A percentile compares a stretch with the other conserved stretches of the same genome.
Conservation (phyloP, 2,329 filamentous ascomycete genomes). For the Aureobasidium sp. region DNA sequence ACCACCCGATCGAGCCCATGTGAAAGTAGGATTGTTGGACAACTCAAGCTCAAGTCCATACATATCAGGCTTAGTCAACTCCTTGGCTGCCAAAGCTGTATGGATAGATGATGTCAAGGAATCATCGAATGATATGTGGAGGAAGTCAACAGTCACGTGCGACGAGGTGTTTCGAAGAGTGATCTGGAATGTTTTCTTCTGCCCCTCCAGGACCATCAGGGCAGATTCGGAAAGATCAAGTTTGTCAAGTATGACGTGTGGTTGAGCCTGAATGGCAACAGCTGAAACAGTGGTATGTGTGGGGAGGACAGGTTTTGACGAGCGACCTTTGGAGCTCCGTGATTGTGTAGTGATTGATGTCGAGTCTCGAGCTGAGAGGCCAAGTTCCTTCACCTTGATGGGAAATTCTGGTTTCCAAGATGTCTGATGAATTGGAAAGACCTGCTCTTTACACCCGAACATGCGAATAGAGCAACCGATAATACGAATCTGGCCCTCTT, state of each 20-base stretch:
- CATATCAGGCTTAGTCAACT: slow-evolving; percentile 68
- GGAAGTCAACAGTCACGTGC: slow-evolving; percentile 67
- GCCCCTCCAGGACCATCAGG: slow-evolving; percentile 88
- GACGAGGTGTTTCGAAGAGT: slow-evolving; percentile 70
- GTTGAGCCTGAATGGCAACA: slow-evolving; percentile 73
- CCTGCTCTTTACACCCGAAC: slow-evolving; percentile 70
- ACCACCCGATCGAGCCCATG: slow-evolving; percentile 47
- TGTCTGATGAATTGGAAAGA: slow-evolving; percentile 75
- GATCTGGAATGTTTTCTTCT: slow-evolving; percentile 68
- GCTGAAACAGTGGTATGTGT: slow-evolving; percentile 47
- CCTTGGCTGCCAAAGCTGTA: slow-evolving; percentile 65
- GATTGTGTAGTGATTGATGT: neutral
- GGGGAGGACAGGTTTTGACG: slow-evolving; percentile 23
- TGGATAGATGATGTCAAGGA: slow-evolving; percentile 75
- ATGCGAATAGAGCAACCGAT: slow-evolving; percentile 74
- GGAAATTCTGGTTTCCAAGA: slow-evolving; percentile 66
- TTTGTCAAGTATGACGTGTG: slow-evolving; percentile 65
- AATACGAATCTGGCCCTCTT: slow-evolving; percentile 62
- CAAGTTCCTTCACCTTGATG: slow-evolving; percentile 69
- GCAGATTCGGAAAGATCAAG: slow-evolving; percentile 76
- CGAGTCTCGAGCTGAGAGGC: slow-evolving; percentile 31
- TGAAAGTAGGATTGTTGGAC: slow-evolving; percentile 52
- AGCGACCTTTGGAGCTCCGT: slow-evolving; percentile 3
- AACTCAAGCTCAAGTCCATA: slow-evolving; percentile 82
- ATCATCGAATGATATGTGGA: slow-evolving; percentile 84